phyloP scores from a whole-genome alignment of 257 asterid genomes.

The Haberlea rhodopensis region DNA sequence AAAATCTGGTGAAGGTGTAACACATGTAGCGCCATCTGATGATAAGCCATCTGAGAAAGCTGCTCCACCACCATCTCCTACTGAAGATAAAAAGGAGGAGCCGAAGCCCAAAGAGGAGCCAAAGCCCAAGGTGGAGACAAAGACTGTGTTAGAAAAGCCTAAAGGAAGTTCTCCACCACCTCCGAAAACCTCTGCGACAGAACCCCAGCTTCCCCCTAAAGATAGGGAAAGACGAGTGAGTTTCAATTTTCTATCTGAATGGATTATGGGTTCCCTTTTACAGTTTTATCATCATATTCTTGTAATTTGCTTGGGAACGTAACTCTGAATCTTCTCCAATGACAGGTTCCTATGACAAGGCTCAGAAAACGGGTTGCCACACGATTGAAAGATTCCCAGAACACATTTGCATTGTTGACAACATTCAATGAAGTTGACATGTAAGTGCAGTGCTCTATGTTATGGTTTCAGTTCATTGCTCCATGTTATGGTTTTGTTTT shows the following conservation, averaged over 20 bases:
- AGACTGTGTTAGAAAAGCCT: conserved; percentile 54
- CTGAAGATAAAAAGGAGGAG: conserved; percentile 57
- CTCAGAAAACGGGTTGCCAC: conserved; percentile 91
- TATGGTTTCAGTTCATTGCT: conserved; percentile 6
- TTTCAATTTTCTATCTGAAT: conserved; percentile 2
- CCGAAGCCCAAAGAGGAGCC: conserved; percentile 52
- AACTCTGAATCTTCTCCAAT: conserved; percentile 16
- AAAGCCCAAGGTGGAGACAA: conserved; percentile 49
- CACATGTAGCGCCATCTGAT: conserved; percentile 83
- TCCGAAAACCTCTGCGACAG: conserved; percentile 63
- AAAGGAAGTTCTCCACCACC: conserved; percentile 55
- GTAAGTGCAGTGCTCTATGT: conserved; percentile 45
- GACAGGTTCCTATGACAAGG: conserved; percentile 97
- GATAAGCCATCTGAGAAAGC: conserved; percentile 68
- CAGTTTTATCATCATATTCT: neutral
- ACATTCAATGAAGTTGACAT: conserved; percentile 98
- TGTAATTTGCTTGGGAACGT: conserved; percentile 2
- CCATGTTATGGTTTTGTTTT: conserved; percentile 10
- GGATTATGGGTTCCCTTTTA: neutral
- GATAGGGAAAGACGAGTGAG: conserved; percentile 94
- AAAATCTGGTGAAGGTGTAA: conserved; percentile 77
- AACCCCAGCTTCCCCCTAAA: conserved; percentile 94
- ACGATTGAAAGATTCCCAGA: conserved; percentile 96
- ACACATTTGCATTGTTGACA: conserved; percentile 92
- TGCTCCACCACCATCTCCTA: conserved; percentile 48